Evolutionary conservation across 768 basidiomycete species (phyloP).

Genomic region (Leccinum fibrillosum): DNA sequence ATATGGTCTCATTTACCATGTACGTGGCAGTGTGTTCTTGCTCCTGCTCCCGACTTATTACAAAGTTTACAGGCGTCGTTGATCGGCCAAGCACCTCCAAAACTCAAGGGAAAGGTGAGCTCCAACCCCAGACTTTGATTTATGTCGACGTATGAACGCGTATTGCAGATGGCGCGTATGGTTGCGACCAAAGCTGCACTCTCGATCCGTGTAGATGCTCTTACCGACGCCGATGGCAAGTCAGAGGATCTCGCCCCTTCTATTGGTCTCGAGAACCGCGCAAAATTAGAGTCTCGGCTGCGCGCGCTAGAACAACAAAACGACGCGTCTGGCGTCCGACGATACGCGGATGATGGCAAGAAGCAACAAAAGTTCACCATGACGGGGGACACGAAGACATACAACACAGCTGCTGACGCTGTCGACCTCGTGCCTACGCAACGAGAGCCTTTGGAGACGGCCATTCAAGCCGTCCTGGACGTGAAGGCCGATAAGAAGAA

Average conservation of each 20-base stretch:
- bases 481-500: constrained; percentile 86
- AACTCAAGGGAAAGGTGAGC: constrained; percentile 91
- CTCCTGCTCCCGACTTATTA: constrained; percentile 2
- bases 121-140: constrained; percentile 33
- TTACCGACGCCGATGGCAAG: constrained; percentile 89
- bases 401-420: constrained; percentile 84
- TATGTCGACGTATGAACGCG: neutral
- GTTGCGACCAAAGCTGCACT: constrained; percentile 97
- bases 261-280: constrained; percentile 90
- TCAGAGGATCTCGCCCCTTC: constrained; percentile 77
- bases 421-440: constrained; percentile 85
- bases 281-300: constrained; percentile 92
- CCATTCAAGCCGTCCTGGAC: constrained; percentile 71
- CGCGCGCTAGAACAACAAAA: constrained; percentile 83
- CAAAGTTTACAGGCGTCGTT: constrained; percentile 68
- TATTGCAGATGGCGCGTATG: constrained; percentile 93
- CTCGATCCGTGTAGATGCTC: constrained; percentile 95
- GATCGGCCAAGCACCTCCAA: constrained; percentile 95
- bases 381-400: constrained; percentile 72
- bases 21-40: constrained; percentile 34
- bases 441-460: constrained; percentile 71
- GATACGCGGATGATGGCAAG: constrained; percentile 56
- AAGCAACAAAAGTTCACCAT: constrained; percentile 82
- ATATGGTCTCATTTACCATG: constrained; percentile 99
- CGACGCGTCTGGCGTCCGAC: constrained; percentile 69